These are phyloP conservation scores for Phyllosticta citribraziliensis DNA, from an alignment of 2,329 filamentous ascomycete species.

Conservation along the genomic window DNA sequence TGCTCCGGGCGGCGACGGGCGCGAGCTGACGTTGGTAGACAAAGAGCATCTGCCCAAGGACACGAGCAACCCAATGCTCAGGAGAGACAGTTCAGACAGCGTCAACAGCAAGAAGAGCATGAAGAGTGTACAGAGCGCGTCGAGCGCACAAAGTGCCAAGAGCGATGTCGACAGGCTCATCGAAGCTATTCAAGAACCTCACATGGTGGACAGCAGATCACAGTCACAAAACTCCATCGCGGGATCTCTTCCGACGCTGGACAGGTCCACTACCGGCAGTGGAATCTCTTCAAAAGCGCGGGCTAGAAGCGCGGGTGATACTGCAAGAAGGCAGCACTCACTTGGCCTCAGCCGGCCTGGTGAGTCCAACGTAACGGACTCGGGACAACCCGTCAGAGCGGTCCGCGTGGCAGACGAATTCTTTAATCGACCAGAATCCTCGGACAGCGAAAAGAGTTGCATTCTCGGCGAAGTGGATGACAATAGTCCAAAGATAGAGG, in stretches of 20 bases:
- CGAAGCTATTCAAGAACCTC: slow-evolving; percentile 57
- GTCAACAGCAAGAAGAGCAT: slow-evolving; percentile 43
- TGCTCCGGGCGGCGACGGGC: slow-evolving; percentile 18
- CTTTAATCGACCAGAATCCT: not conserved
- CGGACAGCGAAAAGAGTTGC: slow-evolving; percentile 12
- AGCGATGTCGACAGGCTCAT: slow-evolving; percentile 62
- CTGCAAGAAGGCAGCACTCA: slow-evolving; percentile 19
- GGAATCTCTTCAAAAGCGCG: not conserved
- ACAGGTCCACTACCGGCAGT: not conserved
- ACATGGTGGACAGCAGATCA: slow-evolving; percentile 23
- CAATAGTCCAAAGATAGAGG: slow-evolving; percentile 12
- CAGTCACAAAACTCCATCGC: not conserved
- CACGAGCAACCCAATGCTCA: not conserved
- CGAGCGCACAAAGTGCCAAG: slow-evolving; percentile 18
- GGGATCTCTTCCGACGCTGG: slow-evolving; percentile 10
- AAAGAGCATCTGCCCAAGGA: slow-evolving; percentile 8
- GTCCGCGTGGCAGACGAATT: slow-evolving; percentile 38
- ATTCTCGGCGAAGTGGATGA: slow-evolving; percentile 23
- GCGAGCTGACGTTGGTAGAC: slow-evolving; percentile 54
- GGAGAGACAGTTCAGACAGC: slow-evolving; percentile 32
- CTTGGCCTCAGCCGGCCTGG: slow-evolving; percentile 6
- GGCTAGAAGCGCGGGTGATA: not conserved
- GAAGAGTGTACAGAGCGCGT: slow-evolving; percentile 33
- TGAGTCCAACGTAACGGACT: slow-evolving; percentile 19
- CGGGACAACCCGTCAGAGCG: slow-evolving; percentile 34